These are phyloP conservation scores for Metarhizium robertsii DNA, from an alignment of 2,329 filamentous ascomycete genomes.

Conservation along the genomic window DNA sequence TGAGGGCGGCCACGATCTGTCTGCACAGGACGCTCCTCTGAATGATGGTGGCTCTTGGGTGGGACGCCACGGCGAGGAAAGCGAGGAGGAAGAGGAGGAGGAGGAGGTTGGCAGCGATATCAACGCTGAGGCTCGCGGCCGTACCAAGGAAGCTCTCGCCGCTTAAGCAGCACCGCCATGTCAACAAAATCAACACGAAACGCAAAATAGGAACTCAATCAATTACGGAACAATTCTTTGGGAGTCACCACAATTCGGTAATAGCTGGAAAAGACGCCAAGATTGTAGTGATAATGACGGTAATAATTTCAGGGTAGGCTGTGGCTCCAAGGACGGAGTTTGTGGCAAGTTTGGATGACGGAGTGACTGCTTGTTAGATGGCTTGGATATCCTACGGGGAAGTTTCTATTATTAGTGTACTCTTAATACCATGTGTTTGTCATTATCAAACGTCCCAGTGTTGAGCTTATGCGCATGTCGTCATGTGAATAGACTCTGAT, in stretches of 20 bases:
- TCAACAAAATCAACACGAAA: neutral
- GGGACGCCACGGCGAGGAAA: conserved; percentile 56
- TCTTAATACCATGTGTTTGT: conserved; percentile 15
- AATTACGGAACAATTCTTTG: neutral
- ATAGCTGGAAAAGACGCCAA: neutral
- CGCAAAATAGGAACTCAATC: neutral
- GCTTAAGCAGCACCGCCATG: conserved; percentile 22
- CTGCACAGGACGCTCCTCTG: conserved; percentile 69
- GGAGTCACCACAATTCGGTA: neutral
- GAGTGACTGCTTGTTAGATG: conserved; percentile 6
- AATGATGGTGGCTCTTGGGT: conserved; percentile 81
- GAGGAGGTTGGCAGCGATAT: conserved; percentile 45
- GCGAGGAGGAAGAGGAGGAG: conserved; percentile 54
- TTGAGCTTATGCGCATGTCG: neutral
- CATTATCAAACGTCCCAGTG: neutral
- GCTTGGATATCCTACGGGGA: conserved; percentile 15
- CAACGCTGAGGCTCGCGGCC: conserved; percentile 48
- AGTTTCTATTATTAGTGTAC: conserved; percentile 16
- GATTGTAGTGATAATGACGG: conserved; percentile 4
- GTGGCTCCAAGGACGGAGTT: conserved; percentile 19
- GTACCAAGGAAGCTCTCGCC: conserved; percentile 41
- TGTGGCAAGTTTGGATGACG: conserved; percentile 1
- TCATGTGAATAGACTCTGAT: neutral
- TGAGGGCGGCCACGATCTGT: conserved; percentile 71
- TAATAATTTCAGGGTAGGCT: conserved; percentile 8